Base-by-base conservation (phyloP, 345 rosid genomes). In the Hibiscus trionum region DNA sequence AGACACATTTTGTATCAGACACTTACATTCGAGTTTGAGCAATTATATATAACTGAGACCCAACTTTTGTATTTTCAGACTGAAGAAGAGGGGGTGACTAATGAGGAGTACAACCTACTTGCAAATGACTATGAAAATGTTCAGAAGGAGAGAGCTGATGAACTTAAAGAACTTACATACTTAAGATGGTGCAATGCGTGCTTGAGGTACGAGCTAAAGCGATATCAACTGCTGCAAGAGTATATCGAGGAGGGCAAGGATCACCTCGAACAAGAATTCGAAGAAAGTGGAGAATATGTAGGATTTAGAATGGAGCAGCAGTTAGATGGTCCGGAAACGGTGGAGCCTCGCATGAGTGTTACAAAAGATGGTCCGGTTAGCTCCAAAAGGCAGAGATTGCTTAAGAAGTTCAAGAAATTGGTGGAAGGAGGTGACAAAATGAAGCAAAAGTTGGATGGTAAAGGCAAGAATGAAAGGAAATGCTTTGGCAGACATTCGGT, bases 121-220 rank as follows among this genome's bases (percentile, higher is more conserved):
- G 62, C 66, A 73, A 70, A 76, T 52, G 96, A 88, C 75, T 71
- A 77, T 9, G 88, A 89, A 65, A 73, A 80, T 17, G 58, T 88
- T 4, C 83, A 78, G 16, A 82, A 81, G 19, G 91, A 80, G 1
- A 66, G 76, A n/a, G 78, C 80, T 0, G 79, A 79, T 0, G 93
- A 86, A 72, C 76, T 74, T 5, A 79, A 81, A 72, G 94, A 93
- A 59, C 72, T 88, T 68, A 80, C 76, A 17, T 80, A 72, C 85
- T 75, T 88, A 24, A 85, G 88, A 79, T 89, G 93, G 97, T 81
- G 81, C 60, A 87, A 88, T 73, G 94, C 91, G 14, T 93, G 96
- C 82, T 74, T 89, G 59, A 89, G 82, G 81, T 93, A 89, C 17
- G 86, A 86, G 74, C 72, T 88, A 66, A 81, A 77, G 81, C 81